Evolutionary conservation across 768 basidiomycete species (phyloP).

Genomic region (Sarcomyxa edulis): DNA sequence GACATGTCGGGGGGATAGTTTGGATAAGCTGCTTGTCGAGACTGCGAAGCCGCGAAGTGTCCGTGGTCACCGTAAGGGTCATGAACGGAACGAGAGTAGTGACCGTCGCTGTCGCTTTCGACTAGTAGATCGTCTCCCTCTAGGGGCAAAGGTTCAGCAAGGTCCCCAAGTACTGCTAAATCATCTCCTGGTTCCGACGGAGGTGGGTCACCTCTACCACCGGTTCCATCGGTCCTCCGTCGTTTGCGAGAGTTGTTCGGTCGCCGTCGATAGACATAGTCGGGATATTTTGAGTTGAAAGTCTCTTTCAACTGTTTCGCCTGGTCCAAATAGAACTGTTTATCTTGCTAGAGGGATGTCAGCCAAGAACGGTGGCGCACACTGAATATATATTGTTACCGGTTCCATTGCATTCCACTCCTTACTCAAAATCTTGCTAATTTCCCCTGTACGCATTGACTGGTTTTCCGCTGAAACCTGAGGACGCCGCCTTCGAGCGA

Average conservation of each 20-base stretch:
- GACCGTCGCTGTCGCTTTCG: not conserved
- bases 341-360: slow-evolving; percentile 49
- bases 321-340: slow-evolving; percentile 85
- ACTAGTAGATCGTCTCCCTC: slow-evolving; percentile 4
- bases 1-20: slow-evolving; percentile 3
- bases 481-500: slow-evolving; percentile 74
- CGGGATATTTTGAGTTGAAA: slow-evolving; percentile 83
- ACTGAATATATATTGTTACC: slow-evolving; percentile 34
- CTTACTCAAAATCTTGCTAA: slow-evolving; percentile 81
- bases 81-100: slow-evolving; percentile 1
- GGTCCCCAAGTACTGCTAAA: slow-evolving; percentile 9
- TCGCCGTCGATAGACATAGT: slow-evolving; percentile 84
- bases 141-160: slow-evolving; percentile 9
- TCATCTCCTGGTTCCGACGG: slow-evolving; percentile 8
- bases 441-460: slow-evolving; percentile 86
- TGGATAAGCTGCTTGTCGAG: slow-evolving; percentile 3
- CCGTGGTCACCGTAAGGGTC: slow-evolving; percentile 1
- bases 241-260: slow-evolving; percentile 81
- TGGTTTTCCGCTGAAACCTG: slow-evolving; percentile 86
- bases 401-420: slow-evolving; percentile 82
- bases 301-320: slow-evolving; percentile 82
- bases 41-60: not conserved
- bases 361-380: slow-evolving; percentile 1
- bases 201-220: slow-evolving; percentile 21
- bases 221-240: slow-evolving; percentile 31